Evolutionary conservation across 2,329 filamentous ascomycete species (phyloP), one percentile per base, ranked within the genome.

Genomic region (Venturia oleaginea): DNA sequence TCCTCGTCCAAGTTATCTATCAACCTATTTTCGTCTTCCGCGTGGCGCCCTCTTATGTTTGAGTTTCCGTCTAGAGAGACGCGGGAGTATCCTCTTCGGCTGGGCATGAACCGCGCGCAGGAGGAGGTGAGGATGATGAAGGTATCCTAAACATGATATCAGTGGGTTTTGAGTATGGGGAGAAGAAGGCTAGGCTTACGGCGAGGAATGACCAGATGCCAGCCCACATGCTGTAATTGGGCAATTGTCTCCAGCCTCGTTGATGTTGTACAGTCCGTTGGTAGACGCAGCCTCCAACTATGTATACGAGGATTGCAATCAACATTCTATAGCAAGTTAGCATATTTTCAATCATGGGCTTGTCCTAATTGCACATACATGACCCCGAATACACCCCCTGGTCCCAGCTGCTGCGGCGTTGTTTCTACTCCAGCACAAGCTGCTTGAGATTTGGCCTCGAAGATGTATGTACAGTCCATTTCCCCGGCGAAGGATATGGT

Each of bases 1-100:
- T 97, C 92, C 75, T 97, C 93, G 71, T 97, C 94, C 66, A 97
- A 81, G 76, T 97, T 91, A 75, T 97, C 93, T 74, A 99, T 97
- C 70, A 97, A 78, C 67, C 92, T 81, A 75, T 97, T 97, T 77
- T 97, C 94, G 64, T 92, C 92, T 66, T 97, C 93, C 7, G 83
- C 76, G 60, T 79, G 77, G 30, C 78, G 73, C 2, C 76, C 74
- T 24, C 78, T 74, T 13, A 75, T 74, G 59, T 78, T 72, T 38
- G 75, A 72, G 43, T 74, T 73, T 42, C 78, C 77, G 32, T 75
- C 70, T 42, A 74, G 74, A 3, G 65, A 63, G 30, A 92, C 78
- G 51, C 86, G 80, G 65, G 81, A 84, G 74, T 92, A 92, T 11
- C 89, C 88, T 64, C 86, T 77, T 67, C 84, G 81, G 42, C 80